Evolutionary conservation across 1,284 basidiomycete species (phyloP).

Genomic region (Tilletia setariae): DNA sequence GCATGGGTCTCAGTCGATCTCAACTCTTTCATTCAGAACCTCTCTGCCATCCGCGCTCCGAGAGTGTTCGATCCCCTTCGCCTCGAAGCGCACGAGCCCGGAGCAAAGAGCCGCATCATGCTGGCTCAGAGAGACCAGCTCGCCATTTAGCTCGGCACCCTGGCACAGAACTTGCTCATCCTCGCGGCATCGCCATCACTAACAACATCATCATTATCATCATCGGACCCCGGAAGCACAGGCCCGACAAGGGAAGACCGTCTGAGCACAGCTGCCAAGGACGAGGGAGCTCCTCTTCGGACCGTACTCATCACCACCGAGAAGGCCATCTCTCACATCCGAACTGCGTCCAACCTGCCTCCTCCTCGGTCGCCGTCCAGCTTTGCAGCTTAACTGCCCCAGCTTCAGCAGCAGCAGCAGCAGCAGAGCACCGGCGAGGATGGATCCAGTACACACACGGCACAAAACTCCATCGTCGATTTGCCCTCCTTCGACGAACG

Average conservation of each 20-base stretch:
- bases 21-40: not conserved
- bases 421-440: not conserved
- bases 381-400: slow-evolving; percentile 25
- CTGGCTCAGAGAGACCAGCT: slow-evolving; percentile 9
- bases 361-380: not conserved
- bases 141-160: slow-evolving; percentile 30
- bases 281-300: not conserved
- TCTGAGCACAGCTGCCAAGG: not conserved
- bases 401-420: slow-evolving; percentile 9
- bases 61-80: not conserved
- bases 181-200: slow-evolving; percentile 39
- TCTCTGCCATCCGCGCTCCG: not conserved
- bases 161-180: slow-evolving; percentile 42
- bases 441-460: not conserved
- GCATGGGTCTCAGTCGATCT: slow-evolving; percentile 5
- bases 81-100: slow-evolving; percentile 8
- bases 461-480: slow-evolving; percentile 30
- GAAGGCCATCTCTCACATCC: not conserved
- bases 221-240: not conserved
- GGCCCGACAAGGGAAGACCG: not conserved
- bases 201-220: too few species aligned
- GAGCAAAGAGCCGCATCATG: slow-evolving; percentile 5
- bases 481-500: slow-evolving; percentile 44
- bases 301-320: not conserved
- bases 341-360: not conserved